Evolutionary conservation across 306 rosid species (phyloP).

Genomic region (Adenanthera pavonina): DNA sequence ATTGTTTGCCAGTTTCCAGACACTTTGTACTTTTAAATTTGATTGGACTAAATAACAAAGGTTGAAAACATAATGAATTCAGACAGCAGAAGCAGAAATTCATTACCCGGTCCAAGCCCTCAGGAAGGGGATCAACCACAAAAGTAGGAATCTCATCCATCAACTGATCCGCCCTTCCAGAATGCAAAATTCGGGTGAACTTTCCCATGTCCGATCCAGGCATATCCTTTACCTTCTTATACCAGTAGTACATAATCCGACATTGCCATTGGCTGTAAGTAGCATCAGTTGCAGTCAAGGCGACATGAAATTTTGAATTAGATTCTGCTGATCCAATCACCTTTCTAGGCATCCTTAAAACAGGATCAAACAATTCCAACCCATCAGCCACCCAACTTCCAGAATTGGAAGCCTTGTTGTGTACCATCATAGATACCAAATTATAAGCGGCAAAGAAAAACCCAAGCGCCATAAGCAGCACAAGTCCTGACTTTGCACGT

Average conservation of each 20-base stretch:
- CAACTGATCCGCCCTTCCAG: slow-evolving; percentile 73
- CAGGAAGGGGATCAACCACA: slow-evolving; percentile 92
- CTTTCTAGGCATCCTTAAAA: slow-evolving; percentile 29
- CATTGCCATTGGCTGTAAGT: slow-evolving; percentile 96
- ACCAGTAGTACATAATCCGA: slow-evolving; percentile 94
- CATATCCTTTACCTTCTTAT: slow-evolving; percentile 73
- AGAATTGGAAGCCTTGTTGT: slow-evolving; percentile 43
- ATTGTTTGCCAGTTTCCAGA: not conserved
- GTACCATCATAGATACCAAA: slow-evolving; percentile 60
- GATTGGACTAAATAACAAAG: not conserved
- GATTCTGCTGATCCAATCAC: slow-evolving; percentile 34
- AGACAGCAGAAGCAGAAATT: slow-evolving; percentile 29
- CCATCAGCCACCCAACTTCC: slow-evolving; percentile 51
- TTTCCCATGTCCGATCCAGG: slow-evolving; percentile 92
- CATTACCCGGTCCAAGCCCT: slow-evolving; percentile 86
- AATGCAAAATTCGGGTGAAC: slow-evolving; percentile 81
- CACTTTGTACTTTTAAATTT: not conserved
- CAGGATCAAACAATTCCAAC: slow-evolving; percentile 42
- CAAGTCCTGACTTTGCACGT: slow-evolving; percentile 60
- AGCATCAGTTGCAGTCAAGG: slow-evolving; percentile 89
- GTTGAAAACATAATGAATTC: not conserved
- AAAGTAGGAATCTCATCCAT: slow-evolving; percentile 86
- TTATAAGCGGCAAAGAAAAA: slow-evolving; percentile 76
- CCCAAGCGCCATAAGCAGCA: slow-evolving; percentile 71
- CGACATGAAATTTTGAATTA: slow-evolving; percentile 68